Conservation (phyloP, 768 basidiomycete species). For the Boletus rubroflammeus region DNA sequence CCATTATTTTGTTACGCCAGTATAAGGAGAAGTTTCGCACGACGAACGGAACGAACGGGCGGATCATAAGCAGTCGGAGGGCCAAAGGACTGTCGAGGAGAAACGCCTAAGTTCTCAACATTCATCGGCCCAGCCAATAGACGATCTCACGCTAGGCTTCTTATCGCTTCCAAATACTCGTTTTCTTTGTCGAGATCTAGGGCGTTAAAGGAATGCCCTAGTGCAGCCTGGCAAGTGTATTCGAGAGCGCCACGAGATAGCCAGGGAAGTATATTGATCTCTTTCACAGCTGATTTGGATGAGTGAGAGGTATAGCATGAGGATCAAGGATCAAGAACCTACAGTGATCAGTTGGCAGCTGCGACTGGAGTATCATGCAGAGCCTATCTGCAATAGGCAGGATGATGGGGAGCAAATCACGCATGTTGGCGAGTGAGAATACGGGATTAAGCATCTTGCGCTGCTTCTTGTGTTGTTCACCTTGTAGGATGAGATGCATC, state of each 20-base stretch:
- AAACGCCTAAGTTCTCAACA: not conserved
- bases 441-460: constrained; percentile 35
- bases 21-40: constrained; percentile 27
- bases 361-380: constrained; percentile 15
- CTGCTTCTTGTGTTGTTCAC: constrained; percentile 30
- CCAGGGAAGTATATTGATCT: constrained; percentile 36
- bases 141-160: constrained; percentile 28
- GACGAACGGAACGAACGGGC: constrained; percentile 32
- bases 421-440: constrained; percentile 32
- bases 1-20: constrained; percentile 34
- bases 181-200: constrained; percentile 24
- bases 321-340: not conserved
- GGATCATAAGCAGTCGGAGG: constrained; percentile 26
- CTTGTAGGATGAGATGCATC: constrained; percentile 4
- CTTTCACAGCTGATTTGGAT: constrained; percentile 18
- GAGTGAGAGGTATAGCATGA: not conserved
- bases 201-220: constrained; percentile 34
- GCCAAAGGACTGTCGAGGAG: constrained; percentile 20
- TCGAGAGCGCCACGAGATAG: constrained; percentile 34
- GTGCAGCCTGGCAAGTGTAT: constrained; percentile 32
- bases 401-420: constrained; percentile 28
- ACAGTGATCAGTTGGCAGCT: constrained; percentile 25
- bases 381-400: constrained; percentile 33
- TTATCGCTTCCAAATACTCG: constrained; percentile 30
- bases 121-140: not conserved